A percentile compares a stretch with the other conserved stretches of the same genome.
These are phyloP conservation scores for Cucurbitaria berberidis DNA, from an alignment of 2,329 filamentous ascomycete species.

Conservation along the genomic window DNA sequence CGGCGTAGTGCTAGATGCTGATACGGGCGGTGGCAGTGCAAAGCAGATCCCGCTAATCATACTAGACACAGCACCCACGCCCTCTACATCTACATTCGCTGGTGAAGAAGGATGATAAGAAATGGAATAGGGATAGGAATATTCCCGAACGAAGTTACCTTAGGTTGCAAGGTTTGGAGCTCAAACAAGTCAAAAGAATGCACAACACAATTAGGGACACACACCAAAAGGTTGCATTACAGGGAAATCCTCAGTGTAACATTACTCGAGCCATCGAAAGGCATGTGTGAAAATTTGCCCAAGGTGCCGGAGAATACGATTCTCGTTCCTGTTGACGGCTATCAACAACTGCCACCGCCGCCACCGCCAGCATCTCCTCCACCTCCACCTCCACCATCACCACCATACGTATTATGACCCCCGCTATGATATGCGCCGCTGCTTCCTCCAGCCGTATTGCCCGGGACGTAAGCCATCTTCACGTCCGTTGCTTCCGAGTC, in stretches of 20 bases:
- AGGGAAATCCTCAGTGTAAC: too few relatives aligned
- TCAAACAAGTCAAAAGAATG: too few relatives aligned
- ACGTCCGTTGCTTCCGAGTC: background rate
- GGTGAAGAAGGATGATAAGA: background rate
- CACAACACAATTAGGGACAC: too few relatives aligned
- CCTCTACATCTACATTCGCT: background rate
- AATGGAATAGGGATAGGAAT: too few relatives aligned
- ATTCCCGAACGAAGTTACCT: too few relatives aligned
- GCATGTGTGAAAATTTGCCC: too few relatives aligned
- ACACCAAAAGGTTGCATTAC: too few relatives aligned
- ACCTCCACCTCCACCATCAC: conserved; percentile 14
- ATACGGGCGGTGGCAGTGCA: background rate
- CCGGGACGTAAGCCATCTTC: conserved; percentile 11
- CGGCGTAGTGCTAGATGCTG: background rate
- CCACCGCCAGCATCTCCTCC: conserved; percentile 9
- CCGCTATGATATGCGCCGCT: conserved; percentile 2
- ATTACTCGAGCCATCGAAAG: too few relatives aligned
- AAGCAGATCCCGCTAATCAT: background rate
- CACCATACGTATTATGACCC: conserved; percentile 7
- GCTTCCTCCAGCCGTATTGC: background rate
- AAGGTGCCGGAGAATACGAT: background rate
- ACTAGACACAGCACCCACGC: background rate
- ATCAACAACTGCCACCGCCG: conserved; percentile 11
- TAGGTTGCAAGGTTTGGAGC: too few relatives aligned
- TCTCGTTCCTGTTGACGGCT: background rate